Conservation (phyloP, 1,139 yeast species). For the Candida glucosophila region DNA sequence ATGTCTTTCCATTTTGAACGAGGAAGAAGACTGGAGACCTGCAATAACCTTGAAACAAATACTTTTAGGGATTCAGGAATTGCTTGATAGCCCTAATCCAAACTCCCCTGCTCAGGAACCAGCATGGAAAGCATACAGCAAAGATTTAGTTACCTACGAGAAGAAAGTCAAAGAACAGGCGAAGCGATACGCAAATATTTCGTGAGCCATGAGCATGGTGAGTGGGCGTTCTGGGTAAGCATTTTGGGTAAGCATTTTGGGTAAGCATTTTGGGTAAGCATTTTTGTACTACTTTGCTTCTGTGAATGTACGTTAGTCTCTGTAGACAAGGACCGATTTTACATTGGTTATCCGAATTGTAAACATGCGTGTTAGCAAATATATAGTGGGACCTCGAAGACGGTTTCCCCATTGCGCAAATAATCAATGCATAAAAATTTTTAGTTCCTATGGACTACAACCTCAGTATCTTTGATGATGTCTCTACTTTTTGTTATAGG, state of each 20-base stretch:
- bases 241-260: too few relatives aligned
- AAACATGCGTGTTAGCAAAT: too few relatives aligned
- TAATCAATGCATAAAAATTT: too few relatives aligned
- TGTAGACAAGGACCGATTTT: too few relatives aligned
- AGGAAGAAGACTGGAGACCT: constrained; percentile 97
- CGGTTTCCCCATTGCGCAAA: too few relatives aligned
- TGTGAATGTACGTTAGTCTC: too few relatives aligned
- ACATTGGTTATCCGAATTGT: too few relatives aligned
- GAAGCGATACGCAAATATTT: constrained; percentile 41
- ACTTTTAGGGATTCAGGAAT: constrained; percentile 85
- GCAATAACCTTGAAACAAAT: constrained; percentile 93
- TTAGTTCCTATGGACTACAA: too few relatives aligned
- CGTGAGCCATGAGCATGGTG: constrained; percentile 1
- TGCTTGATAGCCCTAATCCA: constrained; percentile 84
- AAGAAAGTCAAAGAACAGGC: constrained; percentile 80
- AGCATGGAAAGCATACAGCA: constrained; percentile 80
- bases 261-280: too few relatives aligned
- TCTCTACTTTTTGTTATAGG: constrained; percentile 31
- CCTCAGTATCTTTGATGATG: constrained; percentile 26
- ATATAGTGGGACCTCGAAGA: too few relatives aligned
- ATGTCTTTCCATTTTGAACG: constrained; percentile 86
- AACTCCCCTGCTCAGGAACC: constrained; percentile 97
- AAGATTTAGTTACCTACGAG: constrained; percentile 61
- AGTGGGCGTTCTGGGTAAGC: too few relatives aligned
- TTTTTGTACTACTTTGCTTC: too few relatives aligned